These are phyloP conservation scores for Saccharomyces jurei DNA, from an alignment of 805 yeast species.

Conservation along the genomic window DNA sequence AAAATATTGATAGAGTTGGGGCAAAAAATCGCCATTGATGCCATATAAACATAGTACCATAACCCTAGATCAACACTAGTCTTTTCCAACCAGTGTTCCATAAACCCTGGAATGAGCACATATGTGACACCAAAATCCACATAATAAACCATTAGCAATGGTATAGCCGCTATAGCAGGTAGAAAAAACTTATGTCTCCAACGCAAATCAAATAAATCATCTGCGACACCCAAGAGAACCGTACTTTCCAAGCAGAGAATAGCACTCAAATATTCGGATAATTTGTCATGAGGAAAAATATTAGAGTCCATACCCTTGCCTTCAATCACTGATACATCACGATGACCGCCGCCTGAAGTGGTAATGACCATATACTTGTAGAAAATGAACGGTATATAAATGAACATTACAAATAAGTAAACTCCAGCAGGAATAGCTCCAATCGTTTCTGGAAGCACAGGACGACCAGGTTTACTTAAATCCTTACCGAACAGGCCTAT, in stretches of 20 bases:
- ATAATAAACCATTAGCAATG: constrained; percentile 81
- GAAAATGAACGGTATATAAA: constrained; percentile 82
- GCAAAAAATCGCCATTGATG: constrained; percentile 81
- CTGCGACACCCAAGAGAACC: constrained; percentile 78
- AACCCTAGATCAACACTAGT: constrained; percentile 61
- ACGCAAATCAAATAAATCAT: constrained; percentile 88
- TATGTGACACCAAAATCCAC: constrained; percentile 91
- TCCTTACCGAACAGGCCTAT: constrained; percentile 86
- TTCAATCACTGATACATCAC: constrained; percentile 25
- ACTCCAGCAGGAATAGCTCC: constrained; percentile 85
- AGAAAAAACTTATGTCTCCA: constrained; percentile 96
- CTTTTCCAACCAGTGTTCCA: constrained; percentile 34
- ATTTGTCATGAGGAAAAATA: constrained; percentile 68
- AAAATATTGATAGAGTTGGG: constrained; percentile 93
- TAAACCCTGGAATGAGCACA: constrained; percentile 69
- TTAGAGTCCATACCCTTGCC: constrained; percentile 3
- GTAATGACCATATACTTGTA: constrained; percentile 59
- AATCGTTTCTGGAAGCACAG: constrained; percentile 80
- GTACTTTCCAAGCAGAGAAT: constrained; percentile 77
- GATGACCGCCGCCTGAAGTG: constrained; percentile 52
- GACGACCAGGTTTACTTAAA: constrained; percentile 64
- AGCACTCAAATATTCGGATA: constrained; percentile 82
- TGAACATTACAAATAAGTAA: constrained; percentile 70
- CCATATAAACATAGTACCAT: constrained; percentile 84
- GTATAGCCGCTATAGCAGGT: constrained; percentile 92